Conservation (phyloP, 2,329 filamentous ascomycete genomes). For the Aspergillus versicolor region DNA sequence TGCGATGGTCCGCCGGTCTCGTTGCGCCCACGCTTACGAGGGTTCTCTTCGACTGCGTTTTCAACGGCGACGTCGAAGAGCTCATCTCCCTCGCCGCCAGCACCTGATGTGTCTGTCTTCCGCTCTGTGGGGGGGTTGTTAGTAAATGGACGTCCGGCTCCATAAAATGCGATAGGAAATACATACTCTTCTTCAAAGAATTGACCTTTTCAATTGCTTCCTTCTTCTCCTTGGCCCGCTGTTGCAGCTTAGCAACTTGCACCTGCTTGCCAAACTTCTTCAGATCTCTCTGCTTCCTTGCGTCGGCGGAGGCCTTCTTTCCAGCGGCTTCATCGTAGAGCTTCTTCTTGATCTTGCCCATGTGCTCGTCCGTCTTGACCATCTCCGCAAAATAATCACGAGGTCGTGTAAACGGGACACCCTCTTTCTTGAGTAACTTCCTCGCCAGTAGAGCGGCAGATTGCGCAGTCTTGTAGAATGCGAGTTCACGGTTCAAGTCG, state of each 20-base stretch:
- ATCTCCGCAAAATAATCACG: slow-evolving; percentile 98
- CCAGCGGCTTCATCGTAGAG: slow-evolving; percentile 85
- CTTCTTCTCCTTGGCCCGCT: slow-evolving; percentile 87
- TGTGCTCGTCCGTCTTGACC: slow-evolving; percentile 97
- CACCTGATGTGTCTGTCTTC: slow-evolving; percentile 62
- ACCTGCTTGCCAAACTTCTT: slow-evolving; percentile 99
- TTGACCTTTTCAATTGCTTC: slow-evolving; percentile 96
- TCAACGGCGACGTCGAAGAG: slow-evolving; percentile 91
- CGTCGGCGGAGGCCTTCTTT: slow-evolving; percentile 91
- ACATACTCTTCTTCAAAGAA: slow-evolving; percentile 88
- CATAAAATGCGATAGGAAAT: background rate
- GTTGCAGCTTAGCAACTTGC: slow-evolving; percentile 92
- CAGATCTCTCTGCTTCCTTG: slow-evolving; percentile 85
- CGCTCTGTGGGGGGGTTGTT: slow-evolving; percentile 62
- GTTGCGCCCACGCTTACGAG: slow-evolving; percentile 44
- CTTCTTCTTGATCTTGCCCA: slow-evolving; percentile 94
- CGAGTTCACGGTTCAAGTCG: slow-evolving; percentile 86
- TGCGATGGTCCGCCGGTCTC: slow-evolving; percentile 41
- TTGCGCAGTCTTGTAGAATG: slow-evolving; percentile 88
- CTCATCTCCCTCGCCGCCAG: slow-evolving; percentile 67
- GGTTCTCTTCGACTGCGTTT: slow-evolving; percentile 59
- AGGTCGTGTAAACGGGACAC: slow-evolving; percentile 81
- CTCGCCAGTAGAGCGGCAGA: slow-evolving; percentile 74
- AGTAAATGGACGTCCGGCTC: background rate
- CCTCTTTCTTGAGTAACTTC: slow-evolving; percentile 73